phyloP scores from a whole-genome alignment of 192 early-diverging fungal genomes.

The Backusella mclennaniae region DNA sequence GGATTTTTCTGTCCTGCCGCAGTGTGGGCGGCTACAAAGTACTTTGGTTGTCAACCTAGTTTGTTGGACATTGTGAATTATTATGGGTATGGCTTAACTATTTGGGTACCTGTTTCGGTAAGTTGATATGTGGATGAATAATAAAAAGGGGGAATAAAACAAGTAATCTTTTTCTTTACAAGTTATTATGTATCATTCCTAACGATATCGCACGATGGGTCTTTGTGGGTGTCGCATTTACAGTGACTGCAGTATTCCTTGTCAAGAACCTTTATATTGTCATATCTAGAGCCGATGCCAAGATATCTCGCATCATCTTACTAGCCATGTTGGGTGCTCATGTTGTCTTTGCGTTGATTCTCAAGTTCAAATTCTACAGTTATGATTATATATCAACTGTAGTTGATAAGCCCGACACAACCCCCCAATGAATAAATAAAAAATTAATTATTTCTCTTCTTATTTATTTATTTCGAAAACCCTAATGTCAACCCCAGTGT shows the following conservation, averaged over 20 bases:
- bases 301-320: constrained; percentile 66
- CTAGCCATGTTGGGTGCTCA: constrained; percentile 66
- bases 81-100: constrained; percentile 88
- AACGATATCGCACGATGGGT: constrained; percentile 80
- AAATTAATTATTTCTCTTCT: neutral
- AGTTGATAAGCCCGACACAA: neutral
- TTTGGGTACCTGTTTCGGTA: constrained; percentile 93
- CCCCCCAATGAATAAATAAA: neutral
- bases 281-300: constrained; percentile 66
- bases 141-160: neutral
- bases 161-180: neutral
- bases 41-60: constrained; percentile 79
- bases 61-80: constrained; percentile 85
- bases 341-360: constrained; percentile 66
- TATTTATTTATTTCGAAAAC: neutral
- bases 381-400: constrained; percentile 39
- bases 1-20: constrained; percentile 65
- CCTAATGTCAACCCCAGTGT: constrained; percentile 8
- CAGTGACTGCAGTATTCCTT: constrained; percentile 53
- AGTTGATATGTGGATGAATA: neutral
- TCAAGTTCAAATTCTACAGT: constrained; percentile 87
- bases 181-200: constrained; percentile 83
- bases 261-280: constrained; percentile 60
- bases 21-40: constrained; percentile 81
- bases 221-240: constrained; percentile 75